A percentile compares a stretch with the other conserved stretches of the same genome.
These are phyloP conservation scores for Lipomyces oligophaga DNA, from an alignment of 805 yeast species.

Conservation along the genomic window DNA sequence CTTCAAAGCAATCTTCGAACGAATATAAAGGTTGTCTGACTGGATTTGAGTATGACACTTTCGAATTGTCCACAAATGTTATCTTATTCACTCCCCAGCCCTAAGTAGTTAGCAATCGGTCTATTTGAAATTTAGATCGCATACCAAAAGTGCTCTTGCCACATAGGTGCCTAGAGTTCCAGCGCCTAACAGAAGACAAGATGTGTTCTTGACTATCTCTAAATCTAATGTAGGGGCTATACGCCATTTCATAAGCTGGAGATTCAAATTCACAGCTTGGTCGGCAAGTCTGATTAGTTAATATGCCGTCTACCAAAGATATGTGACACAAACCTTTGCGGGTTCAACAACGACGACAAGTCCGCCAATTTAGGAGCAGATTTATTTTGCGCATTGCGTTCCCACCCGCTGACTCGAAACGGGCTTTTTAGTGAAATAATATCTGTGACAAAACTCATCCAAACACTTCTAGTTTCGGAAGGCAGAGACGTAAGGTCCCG, in stretches of 20 bases:
- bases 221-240: conserved; percentile 77
- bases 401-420: conserved; percentile 78
- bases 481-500: conserved; percentile 34
- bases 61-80: conserved; percentile 85
- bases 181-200: conserved; percentile 81
- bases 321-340: conserved; percentile 41
- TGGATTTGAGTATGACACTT: conserved; percentile 88
- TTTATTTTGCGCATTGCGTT: conserved; percentile 59
- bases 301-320: neutral
- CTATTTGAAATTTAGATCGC: neutral
- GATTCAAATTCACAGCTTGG: conserved; percentile 87
- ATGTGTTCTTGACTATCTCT: conserved; percentile 55
- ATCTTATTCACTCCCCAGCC: conserved; percentile 93
- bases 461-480: conserved; percentile 29
- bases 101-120: conserved; percentile 4
- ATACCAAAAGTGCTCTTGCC: conserved; percentile 61
- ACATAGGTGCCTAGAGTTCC: conserved; percentile 96
- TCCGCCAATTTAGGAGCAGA: conserved; percentile 82
- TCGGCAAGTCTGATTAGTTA: conserved; percentile 54
- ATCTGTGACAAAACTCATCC: conserved; percentile 31
- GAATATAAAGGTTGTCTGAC: conserved; percentile 87
- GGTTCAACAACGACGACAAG: conserved; percentile 75
- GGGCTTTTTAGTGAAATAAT: conserved; percentile 28
- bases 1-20: conserved; percentile 74
- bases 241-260: conserved; percentile 95